Evolutionary conservation across 805 yeast genomes (phyloP).

Genomic region (Teunomyces panamensis): DNA sequence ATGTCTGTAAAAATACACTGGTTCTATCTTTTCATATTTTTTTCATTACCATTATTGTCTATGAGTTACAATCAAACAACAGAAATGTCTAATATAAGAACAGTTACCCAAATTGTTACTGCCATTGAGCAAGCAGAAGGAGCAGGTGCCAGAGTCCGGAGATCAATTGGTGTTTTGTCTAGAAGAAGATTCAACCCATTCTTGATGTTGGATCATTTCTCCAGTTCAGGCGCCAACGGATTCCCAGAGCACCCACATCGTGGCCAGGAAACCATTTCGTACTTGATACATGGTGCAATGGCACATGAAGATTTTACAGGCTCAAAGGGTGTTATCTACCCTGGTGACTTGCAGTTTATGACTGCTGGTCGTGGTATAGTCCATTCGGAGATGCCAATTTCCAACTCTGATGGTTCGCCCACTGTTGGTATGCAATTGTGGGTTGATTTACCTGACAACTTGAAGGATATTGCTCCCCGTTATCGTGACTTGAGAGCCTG

Average conservation of each 20-base stretch:
- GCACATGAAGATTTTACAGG: conserved; percentile 90
- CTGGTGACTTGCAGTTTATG: conserved; percentile 92
- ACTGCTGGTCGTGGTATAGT: conserved; percentile 88
- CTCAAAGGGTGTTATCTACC: conserved; percentile 65
- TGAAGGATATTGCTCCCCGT: conserved; percentile 66
- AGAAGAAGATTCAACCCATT: conserved; percentile 81
- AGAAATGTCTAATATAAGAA: conserved; percentile 19
- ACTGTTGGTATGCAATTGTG: conserved; percentile 76
- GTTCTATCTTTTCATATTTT: not conserved
- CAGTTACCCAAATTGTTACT: conserved; percentile 27
- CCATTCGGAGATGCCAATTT: conserved; percentile 83
- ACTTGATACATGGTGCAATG: conserved; percentile 60
- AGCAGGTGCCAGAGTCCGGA: conserved; percentile 80
- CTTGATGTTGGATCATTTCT: conserved; percentile 77
- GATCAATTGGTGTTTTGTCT: conserved; percentile 69
- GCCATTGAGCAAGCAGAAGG: conserved; percentile 81
- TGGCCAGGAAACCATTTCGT: conserved; percentile 80
- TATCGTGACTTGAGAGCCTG: conserved; percentile 70
- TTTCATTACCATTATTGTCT: not conserved
- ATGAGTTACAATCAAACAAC: not conserved
- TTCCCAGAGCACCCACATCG: conserved; percentile 84
- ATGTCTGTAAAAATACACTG: not conserved
- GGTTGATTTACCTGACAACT: conserved; percentile 73
- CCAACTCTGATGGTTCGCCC: conserved; percentile 42
- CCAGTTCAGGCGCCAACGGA: conserved; percentile 61